phyloP scores from a whole-genome alignment of 306 rosid genomes.

The Pachyrhizus erosus region DNA sequence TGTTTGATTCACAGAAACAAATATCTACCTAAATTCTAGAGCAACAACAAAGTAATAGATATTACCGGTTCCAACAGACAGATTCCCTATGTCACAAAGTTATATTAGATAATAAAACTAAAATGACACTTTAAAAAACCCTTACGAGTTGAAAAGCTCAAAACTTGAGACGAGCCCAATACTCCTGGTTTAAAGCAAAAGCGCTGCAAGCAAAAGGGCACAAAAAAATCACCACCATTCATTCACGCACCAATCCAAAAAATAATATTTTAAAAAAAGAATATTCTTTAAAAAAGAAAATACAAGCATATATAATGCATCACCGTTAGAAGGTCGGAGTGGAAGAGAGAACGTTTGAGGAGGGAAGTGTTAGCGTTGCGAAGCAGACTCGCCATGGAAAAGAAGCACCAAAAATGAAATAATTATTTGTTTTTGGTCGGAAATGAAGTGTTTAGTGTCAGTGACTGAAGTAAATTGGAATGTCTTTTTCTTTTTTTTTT shows the following conservation, averaged over 20 bases:
- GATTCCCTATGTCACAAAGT: background rate
- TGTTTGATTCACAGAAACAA: background rate
- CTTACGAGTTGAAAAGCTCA: slow-evolving; percentile 66
- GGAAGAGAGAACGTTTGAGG: slow-evolving; percentile 58
- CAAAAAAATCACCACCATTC: background rate
- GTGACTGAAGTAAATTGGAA: slow-evolving; percentile 12
- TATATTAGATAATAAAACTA: background rate
- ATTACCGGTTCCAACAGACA: background rate
- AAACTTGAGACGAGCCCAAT: slow-evolving; percentile 56
- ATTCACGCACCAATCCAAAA: background rate
- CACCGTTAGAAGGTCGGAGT: slow-evolving; percentile 47
- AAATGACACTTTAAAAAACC: slow-evolving; percentile 50
- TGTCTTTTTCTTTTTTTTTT: background rate
- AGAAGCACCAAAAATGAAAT: background rate
- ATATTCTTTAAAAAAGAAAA: background rate
- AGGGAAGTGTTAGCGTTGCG: slow-evolving; percentile 56
- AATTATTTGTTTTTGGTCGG: background rate
- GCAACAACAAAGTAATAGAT: slow-evolving; percentile 19
- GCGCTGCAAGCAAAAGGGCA: slow-evolving; percentile 59
- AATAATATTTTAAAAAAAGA: background rate
- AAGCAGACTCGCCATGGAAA: slow-evolving; percentile 77
- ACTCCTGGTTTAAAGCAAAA: slow-evolving; percentile 52
- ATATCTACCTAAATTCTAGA: background rate
- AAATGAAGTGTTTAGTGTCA: slow-evolving; percentile 6
- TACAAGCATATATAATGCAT: slow-evolving; percentile 9